Percentiles rank a stretch among this genome's conserved stretches.
Evolutionary conservation across 2,329 filamentous ascomycete species (phyloP).

Genomic region (Sclerotinia sclerotiorum): DNA sequence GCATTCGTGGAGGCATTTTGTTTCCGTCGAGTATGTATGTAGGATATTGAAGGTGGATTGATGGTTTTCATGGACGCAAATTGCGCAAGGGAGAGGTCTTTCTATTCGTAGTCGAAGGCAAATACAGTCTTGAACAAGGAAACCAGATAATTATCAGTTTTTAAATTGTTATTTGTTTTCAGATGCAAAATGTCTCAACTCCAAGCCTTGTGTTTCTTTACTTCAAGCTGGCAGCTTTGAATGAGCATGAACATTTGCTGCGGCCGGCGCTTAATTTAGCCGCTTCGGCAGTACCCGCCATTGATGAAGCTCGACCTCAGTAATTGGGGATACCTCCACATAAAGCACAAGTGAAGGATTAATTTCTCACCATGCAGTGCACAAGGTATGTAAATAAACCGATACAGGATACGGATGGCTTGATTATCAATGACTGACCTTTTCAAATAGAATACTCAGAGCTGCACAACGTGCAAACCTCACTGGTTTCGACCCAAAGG

Average conservation of each 20-base stretch:
- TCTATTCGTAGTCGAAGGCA: slow-evolving; percentile 3
- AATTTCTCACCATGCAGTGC: slow-evolving; percentile 37
- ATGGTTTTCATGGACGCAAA: slow-evolving; percentile 41
- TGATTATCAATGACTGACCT: slow-evolving; percentile 26
- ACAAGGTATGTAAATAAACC: slow-evolving; percentile 32
- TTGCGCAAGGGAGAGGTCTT: slow-evolving; percentile 23
- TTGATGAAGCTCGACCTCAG: slow-evolving; percentile 6
- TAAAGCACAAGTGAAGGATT: slow-evolving; percentile 3
- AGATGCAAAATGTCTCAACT: slow-evolving; percentile 16
- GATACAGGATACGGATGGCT: no score
- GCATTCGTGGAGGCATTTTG: slow-evolving; percentile 42
- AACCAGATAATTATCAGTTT: slow-evolving; percentile 12
- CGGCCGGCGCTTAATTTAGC: slow-evolving; percentile 17
- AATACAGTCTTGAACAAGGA: slow-evolving; percentile 5
- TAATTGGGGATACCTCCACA: background rate
- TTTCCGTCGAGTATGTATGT: slow-evolving; percentile 38
- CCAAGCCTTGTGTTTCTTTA: slow-evolving; percentile 16
- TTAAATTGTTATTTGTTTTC: background rate
- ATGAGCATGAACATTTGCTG: slow-evolving; percentile 8
- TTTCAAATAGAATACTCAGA: slow-evolving; percentile 39
- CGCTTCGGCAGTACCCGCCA: background rate
- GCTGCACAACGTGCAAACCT: slow-evolving; percentile 59
- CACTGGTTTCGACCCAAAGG: slow-evolving; percentile 88
- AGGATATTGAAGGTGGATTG: slow-evolving; percentile 36
- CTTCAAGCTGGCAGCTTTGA: slow-evolving; percentile 18